Base-by-base conservation (phyloP, 1,284 basidiomycete genomes). In the Tylopilus sp. region DNA sequence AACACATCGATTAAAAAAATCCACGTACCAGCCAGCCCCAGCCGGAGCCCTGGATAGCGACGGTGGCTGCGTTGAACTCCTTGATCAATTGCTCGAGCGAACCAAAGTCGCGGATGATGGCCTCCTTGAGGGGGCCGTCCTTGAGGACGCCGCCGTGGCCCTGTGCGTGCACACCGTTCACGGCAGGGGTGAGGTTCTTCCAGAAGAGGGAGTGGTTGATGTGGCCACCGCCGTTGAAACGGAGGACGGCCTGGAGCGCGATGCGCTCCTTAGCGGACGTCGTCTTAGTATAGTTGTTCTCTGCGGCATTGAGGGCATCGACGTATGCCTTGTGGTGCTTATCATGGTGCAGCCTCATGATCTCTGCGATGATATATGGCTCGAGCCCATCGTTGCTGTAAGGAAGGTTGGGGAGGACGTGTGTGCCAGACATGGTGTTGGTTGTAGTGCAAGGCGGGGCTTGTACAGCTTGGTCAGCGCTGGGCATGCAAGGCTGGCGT, bases 121-220 rank as follows among this genome's bases (percentile, higher is more conserved):
- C 85, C 12, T 82, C 72, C 68, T 85, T 88, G 64, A 94, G 76
- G 29, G 80, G 74, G 10, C 83, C 83, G n/a, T 82, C 78, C 57
- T 77, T 66, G 57, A 92, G 75, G 55, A 79, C 72, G 59, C 85
- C 85, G 53, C 88, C 83, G 58, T 73, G 62, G 29, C 80, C 80
- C 53, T 74, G 76, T 55, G 68, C 73, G 53, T 74, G 71, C 6
- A 72, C 73, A 37, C 75, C 67, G 24, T 65, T 53, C 2, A 50
- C 56, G 9, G 77, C 66, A 7, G 85, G 83, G 4, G 86, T 79
- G 54, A 93, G 81, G 76, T 93, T 94, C 78, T 87, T 90, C 92
- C 92, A 94, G 77, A 95, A 95, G 58, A 95, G 82, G 29, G 90
- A 85, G 77, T 94, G 91, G 74, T 92, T 93, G 74, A 91, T 89